These are phyloP conservation scores for Boletus edulis DNA, from an alignment of 768 basidiomycete genomes.

Conservation along the genomic window DNA sequence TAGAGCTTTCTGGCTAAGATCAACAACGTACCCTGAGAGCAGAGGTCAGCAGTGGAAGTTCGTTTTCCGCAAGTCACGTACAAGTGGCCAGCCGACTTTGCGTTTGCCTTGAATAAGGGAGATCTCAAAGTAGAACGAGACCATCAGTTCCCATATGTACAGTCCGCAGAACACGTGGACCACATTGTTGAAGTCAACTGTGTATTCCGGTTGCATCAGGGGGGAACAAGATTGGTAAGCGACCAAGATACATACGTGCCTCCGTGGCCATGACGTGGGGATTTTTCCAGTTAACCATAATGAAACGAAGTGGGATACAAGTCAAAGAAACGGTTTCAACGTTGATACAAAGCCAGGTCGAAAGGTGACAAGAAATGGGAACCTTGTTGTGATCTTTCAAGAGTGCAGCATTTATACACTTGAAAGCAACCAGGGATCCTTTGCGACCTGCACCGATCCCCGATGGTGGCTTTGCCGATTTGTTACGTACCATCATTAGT, in stretches of 20 bases:
- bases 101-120: slow-evolving; percentile 57
- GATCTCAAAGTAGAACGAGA: slow-evolving; percentile 66
- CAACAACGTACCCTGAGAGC: slow-evolving; percentile 13
- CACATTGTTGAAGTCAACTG: slow-evolving; percentile 58
- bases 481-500: slow-evolving; percentile 18
- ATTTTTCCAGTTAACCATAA: slow-evolving; percentile 29
- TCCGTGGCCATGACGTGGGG: slow-evolving; percentile 18
- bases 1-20: background rate
- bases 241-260: slow-evolving; percentile 19
- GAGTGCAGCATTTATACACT: slow-evolving; percentile 16
- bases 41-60: slow-evolving; percentile 1
- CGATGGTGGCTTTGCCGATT: background rate
- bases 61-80: slow-evolving; percentile 32
- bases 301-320: slow-evolving; percentile 13
- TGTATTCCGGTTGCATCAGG: slow-evolving; percentile 1
- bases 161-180: slow-evolving; percentile 64
- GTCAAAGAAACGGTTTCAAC: slow-evolving; percentile 6
- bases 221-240: background rate
- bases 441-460: slow-evolving; percentile 10
- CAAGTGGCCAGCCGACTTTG: slow-evolving; percentile 67
- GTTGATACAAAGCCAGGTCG: slow-evolving; percentile 8
- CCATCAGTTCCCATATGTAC: slow-evolving; percentile 65
- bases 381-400: slow-evolving; percentile 4
- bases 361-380: background rate
- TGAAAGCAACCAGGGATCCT: slow-evolving; percentile 26